phyloP scores from a whole-genome alignment of 164 flowering plant species.

The Stephania japonica region DNA sequence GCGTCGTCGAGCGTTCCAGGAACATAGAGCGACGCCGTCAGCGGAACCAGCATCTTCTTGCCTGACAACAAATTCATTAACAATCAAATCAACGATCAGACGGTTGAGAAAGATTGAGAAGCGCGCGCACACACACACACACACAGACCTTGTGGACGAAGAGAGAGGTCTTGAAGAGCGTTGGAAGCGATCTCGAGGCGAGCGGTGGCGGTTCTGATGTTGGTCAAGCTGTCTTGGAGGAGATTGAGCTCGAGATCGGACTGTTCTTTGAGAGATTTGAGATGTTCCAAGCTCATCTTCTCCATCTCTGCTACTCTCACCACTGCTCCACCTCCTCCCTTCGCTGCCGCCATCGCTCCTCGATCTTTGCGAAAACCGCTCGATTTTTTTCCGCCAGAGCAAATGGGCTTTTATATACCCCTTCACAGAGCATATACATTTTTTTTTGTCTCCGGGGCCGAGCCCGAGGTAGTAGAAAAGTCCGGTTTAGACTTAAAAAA shows the following conservation, averaged over 20 bases:
- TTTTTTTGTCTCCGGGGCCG: no score
- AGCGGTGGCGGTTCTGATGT: conserved; percentile 79
- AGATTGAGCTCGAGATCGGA: conserved; percentile 79
- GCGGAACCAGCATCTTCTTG: conserved; percentile 81
- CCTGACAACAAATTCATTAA: conserved; percentile 25
- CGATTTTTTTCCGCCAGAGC: background rate
- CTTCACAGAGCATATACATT: no score
- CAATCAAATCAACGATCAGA: background rate
- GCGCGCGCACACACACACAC: no score
- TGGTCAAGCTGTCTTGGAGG: conserved; percentile 87
- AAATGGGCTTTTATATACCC: no score
- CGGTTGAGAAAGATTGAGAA: background rate
- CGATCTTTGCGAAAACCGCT: background rate
- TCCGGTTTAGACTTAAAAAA: no score
- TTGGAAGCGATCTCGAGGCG: conserved; percentile 81
- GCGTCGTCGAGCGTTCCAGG: conserved; percentile 82
- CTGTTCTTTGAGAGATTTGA: conserved; percentile 78
- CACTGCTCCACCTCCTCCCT: conserved; percentile 16
- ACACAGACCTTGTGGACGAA: conserved; percentile 62
- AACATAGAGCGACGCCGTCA: conserved; percentile 92
- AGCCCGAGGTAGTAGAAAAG: no score
- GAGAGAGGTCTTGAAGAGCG: conserved; percentile 83
- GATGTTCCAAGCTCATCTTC: conserved; percentile 78
- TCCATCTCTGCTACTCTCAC: conserved; percentile 43
- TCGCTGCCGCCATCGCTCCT: background rate